Percentiles rank a stretch among this genome's conserved stretches.
These are phyloP conservation scores for Hymenoscyphus infarciens DNA, from an alignment of 2,329 filamentous ascomycete species.

Conservation along the genomic window DNA sequence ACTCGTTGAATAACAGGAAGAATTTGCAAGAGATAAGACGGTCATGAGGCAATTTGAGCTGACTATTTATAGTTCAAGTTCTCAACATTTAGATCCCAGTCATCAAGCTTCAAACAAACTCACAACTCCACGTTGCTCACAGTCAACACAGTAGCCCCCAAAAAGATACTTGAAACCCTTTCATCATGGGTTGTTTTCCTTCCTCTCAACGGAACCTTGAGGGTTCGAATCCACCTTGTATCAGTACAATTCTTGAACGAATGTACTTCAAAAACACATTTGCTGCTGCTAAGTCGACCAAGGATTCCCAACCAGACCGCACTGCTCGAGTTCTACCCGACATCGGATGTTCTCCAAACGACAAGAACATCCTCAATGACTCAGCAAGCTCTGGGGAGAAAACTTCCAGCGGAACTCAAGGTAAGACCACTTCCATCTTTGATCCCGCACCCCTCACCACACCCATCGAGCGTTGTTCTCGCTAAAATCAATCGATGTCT, in stretches of 20 bases:
- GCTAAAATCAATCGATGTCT: background rate
- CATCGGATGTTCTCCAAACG: background rate
- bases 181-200: background rate
- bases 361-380: background rate
- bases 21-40: too few relatives aligned
- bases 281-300: background rate
- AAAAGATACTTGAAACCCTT: background rate
- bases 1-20: too few relatives aligned
- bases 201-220: background rate
- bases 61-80: too few relatives aligned
- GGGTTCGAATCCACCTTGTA: background rate
- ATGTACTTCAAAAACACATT: background rate
- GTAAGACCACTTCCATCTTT: background rate
- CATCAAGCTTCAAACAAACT: background rate
- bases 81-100: too few relatives aligned
- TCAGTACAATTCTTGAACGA: background rate
- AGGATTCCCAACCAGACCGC: background rate
- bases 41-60: too few relatives aligned
- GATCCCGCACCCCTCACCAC: background rate
- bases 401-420: background rate
- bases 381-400: background rate
- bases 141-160: background rate
- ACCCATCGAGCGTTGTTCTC: background rate
- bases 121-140: background rate
- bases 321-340: background rate